These are phyloP conservation scores for Trichoderma atroviride DNA, from an alignment of 2,329 filamentous ascomycete genomes.

Conservation along the genomic window DNA sequence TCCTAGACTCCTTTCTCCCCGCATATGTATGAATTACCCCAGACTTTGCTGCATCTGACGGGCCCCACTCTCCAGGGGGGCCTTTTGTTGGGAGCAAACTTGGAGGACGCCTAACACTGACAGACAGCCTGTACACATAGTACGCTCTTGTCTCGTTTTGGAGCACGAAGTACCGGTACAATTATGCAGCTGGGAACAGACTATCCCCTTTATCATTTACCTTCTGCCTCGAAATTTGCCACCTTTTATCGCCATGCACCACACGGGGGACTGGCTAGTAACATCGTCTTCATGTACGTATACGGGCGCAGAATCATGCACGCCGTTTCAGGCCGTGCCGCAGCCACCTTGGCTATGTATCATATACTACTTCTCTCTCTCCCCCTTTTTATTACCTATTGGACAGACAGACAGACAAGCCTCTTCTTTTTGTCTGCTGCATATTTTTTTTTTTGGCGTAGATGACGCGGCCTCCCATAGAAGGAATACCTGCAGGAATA, in stretches of 20 bases:
- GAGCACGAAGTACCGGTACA: not conserved
- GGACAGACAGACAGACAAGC: not conserved
- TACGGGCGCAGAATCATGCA: not conserved
- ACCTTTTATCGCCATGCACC: not conserved
- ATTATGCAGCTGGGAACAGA: not conserved
- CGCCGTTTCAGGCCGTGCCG: not conserved
- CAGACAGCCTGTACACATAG: not conserved
- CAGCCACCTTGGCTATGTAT: not conserved
- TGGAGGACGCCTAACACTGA: not conserved
- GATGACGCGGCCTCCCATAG: conserved; percentile 15
- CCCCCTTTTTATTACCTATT: not conserved
- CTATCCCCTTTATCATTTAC: not conserved
- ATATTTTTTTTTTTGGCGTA: conserved; percentile 8
- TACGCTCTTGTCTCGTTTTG: not conserved
- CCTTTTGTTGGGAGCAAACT: conserved; percentile 21
- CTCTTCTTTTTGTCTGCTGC: not conserved
- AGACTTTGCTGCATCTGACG: conserved; percentile 23
- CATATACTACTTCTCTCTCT: not conserved
- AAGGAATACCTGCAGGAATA: not conserved
- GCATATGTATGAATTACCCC: conserved; percentile 21
- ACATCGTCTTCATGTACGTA: not conserved
- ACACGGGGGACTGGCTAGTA: not conserved
- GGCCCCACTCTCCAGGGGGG: conserved; percentile 17
- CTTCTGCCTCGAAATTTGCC: not conserved
- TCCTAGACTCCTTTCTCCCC: not conserved